A percentile compares a stretch with the other conserved stretches of the same genome.
Evolutionary conservation across 192 early-diverging fungal genomes (phyloP).

Genomic region (Helicostylum pulchrum): DNA sequence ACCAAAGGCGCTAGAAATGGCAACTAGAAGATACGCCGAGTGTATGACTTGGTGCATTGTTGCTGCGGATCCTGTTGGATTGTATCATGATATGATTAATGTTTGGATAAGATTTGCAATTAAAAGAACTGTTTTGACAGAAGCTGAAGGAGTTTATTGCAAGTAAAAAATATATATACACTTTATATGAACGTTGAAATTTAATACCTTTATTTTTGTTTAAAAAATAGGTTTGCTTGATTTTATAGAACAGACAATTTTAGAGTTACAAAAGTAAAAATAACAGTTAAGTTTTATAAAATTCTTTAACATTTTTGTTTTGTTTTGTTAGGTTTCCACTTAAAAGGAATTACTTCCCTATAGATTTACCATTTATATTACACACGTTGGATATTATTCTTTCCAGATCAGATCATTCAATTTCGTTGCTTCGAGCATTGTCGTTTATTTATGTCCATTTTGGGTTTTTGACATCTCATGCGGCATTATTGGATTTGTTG

Average conservation of each 20-base stretch:
- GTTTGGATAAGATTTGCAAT: conserved; percentile 42
- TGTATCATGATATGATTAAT: conserved; percentile 45
- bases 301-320: neutral
- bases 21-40: conserved; percentile 41
- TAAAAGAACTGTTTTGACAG: conserved; percentile 41
- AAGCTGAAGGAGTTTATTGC: conserved; percentile 47
- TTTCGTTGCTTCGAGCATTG: conserved; percentile 42
- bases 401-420: conserved; percentile 41
- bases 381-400: conserved; percentile 38
- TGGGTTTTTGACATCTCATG: conserved; percentile 39
- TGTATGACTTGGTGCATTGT: conserved; percentile 35
- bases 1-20: conserved; percentile 44
- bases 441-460: conserved; percentile 50
- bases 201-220: neutral
- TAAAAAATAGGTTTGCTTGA: conserved; percentile 37
- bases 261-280: conserved; percentile 12
- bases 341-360: neutral
- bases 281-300: neutral
- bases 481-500: conserved; percentile 37
- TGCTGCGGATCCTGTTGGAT: conserved; percentile 33
- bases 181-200: neutral
- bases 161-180: conserved; percentile 2
- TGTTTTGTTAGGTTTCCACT: neutral
- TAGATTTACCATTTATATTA: conserved; percentile 43
- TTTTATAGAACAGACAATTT: conserved; percentile 46